Percentiles rank a stretch among this genome's conserved stretches.
These are phyloP conservation scores for Saccharomycopsis amapae DNA, from an alignment of 805 yeast species.

Conservation along the genomic window DNA sequence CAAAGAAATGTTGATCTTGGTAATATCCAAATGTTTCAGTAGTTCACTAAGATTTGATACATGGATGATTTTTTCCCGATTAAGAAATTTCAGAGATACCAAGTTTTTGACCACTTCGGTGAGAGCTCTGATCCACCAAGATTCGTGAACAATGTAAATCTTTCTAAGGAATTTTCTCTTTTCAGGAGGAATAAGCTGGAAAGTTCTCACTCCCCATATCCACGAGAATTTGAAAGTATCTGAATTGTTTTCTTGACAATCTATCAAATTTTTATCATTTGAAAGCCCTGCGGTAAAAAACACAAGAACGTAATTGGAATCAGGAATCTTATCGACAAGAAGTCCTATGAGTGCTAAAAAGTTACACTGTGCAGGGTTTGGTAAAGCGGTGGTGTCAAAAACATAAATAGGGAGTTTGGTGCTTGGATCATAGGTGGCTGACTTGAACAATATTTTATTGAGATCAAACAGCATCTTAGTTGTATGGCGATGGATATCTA, in stretches of 20 bases:
- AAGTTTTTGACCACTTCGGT: constrained; percentile 65
- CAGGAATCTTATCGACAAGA: constrained; percentile 52
- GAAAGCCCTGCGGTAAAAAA: constrained; percentile 81
- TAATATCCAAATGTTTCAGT: constrained; percentile 61
- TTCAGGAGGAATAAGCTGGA: constrained; percentile 49
- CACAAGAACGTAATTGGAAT: constrained; percentile 54
- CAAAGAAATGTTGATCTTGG: constrained; percentile 67
- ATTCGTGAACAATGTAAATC: constrained; percentile 80
- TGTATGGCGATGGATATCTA: too few species aligned
- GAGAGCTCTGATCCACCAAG: constrained; percentile 78
- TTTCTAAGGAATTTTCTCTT: constrained; percentile 48
- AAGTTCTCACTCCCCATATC: constrained; percentile 64
- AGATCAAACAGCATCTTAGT: too few species aligned
- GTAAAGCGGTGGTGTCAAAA: constrained; percentile 77
- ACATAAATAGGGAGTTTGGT: constrained; percentile 68
- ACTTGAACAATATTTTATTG: constrained; percentile 45
- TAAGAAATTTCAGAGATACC: constrained; percentile 40
- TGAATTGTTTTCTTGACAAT: constrained; percentile 25
- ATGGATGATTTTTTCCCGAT: constrained; percentile 35
- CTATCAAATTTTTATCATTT: constrained; percentile 18
- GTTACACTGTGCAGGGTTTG: constrained; percentile 42
- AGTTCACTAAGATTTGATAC: constrained; percentile 46
- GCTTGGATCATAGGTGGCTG: constrained; percentile 59
- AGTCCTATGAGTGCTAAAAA: constrained; percentile 48
- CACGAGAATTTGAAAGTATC: constrained; percentile 33